Evolutionary conservation across 257 asterid genomes (phyloP).

Genomic region (Jacaranda mimosifolia): DNA sequence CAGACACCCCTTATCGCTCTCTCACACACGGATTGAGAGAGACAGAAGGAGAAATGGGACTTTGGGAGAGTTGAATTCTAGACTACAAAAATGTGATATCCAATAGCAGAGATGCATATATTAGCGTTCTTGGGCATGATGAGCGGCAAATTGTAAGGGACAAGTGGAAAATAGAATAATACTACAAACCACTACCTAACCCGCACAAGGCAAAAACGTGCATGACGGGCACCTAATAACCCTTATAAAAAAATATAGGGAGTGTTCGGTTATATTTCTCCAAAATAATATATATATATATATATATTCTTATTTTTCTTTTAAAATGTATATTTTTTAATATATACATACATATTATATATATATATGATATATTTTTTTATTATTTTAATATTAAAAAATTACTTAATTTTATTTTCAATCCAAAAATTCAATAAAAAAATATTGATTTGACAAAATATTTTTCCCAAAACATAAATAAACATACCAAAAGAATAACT

Average conservation of each 20-base stretch:
- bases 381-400: too few species aligned
- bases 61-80: not conserved
- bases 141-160: not conserved
- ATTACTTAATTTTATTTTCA: too few species aligned
- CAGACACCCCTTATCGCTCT: not conserved
- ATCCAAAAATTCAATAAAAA: not conserved
- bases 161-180: not conserved
- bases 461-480: too few species aligned
- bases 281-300: too few species aligned
- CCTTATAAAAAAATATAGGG: too few species aligned
- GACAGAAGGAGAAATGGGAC: not conserved
- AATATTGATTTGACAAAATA: too few species aligned
- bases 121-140: not conserved
- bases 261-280: too few species aligned
- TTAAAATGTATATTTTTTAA: too few species aligned
- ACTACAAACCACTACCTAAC: not conserved
- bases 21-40: not conserved
- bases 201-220: not conserved
- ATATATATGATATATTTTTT: too few species aligned
- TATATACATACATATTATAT: too few species aligned
- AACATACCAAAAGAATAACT: too few species aligned
- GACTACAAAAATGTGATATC: not conserved
- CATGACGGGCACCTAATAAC: not conserved
- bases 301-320: too few species aligned
- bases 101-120: not conserved